Conservation (phyloP, 2,329 filamentous ascomycete species). For the Fusarium sp. region DNA sequence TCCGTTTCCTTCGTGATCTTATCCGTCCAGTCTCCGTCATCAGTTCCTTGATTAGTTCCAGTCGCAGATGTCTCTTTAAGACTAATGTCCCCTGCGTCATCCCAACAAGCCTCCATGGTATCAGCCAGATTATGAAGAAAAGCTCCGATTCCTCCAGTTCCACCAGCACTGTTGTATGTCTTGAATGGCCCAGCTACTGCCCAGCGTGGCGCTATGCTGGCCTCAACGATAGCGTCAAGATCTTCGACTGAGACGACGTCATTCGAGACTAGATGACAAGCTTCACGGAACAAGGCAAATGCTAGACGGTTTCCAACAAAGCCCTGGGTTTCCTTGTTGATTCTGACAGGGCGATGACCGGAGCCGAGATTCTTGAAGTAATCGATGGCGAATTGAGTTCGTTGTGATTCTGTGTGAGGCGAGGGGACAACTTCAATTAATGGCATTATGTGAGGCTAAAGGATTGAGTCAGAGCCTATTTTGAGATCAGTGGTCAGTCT, state of each 20-base stretch:
- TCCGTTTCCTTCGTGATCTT: slow-evolving; percentile 23
- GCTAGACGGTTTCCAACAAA: slow-evolving; percentile 31
- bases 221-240: slow-evolving; percentile 42
- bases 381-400: slow-evolving; percentile 17
- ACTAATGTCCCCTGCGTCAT: slow-evolving; percentile 14
- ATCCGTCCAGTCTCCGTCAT: slow-evolving; percentile 10
- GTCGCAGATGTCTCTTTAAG: slow-evolving; percentile 5
- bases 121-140: slow-evolving; percentile 29
- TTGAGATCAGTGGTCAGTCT: fast-evolving
- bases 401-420: neutral
- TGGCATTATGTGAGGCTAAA: slow-evolving; percentile 32
- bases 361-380: slow-evolving; percentile 24
- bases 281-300: slow-evolving; percentile 27
- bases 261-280: slow-evolving; percentile 15
- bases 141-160: slow-evolving; percentile 24
- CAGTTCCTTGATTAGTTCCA: neutral
- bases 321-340: slow-evolving; percentile 32
- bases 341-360: slow-evolving; percentile 23
- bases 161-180: slow-evolving; percentile 36
- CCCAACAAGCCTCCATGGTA: slow-evolving; percentile 32
- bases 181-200: slow-evolving; percentile 36
- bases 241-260: slow-evolving; percentile 41
- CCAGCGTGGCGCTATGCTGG: slow-evolving; percentile 35
- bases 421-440: slow-evolving; percentile 32
- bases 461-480: neutral